phyloP scores from a whole-genome alignment of 1,284 basidiomycete genomes.

The Boletus sp. region DNA sequence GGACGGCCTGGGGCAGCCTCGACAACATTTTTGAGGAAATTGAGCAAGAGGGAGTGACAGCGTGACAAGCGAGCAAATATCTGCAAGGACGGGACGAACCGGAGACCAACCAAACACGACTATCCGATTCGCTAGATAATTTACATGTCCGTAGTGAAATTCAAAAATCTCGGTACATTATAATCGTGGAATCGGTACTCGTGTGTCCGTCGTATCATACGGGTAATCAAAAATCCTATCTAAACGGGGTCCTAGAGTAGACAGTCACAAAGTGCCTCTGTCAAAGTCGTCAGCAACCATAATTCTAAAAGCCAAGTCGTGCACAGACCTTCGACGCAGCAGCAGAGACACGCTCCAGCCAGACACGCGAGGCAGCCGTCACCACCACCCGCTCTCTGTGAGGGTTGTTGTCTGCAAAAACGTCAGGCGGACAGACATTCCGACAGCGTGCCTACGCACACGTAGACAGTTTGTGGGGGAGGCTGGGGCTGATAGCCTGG shows the following conservation, averaged over 20 bases:
- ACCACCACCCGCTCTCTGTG: constrained; percentile 36
- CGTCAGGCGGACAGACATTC: constrained; percentile 8
- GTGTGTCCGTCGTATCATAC: constrained; percentile 22
- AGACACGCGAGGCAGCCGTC: constrained; percentile 64
- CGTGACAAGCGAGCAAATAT: constrained; percentile 24
- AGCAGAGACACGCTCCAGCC: constrained; percentile 68
- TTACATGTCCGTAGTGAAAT: constrained; percentile 26
- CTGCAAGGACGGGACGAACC: constrained; percentile 31
- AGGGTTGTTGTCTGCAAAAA: constrained; percentile 50
- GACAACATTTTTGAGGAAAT: constrained; percentile 66
- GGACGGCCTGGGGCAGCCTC: constrained; percentile 67
- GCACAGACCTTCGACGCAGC: constrained; percentile 69
- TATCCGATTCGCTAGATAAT: constrained; percentile 30
- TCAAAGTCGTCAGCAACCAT: constrained; percentile 5
- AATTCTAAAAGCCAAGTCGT: not conserved
- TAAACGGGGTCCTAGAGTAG: constrained; percentile 43
- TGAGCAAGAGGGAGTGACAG: constrained; percentile 30
- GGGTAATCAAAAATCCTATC: constrained; percentile 5
- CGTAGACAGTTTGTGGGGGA: constrained; percentile 68
- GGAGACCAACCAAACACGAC: constrained; percentile 24
- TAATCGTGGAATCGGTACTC: constrained; percentile 12
- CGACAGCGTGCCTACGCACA: constrained; percentile 39
- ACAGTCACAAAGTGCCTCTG: constrained; percentile 71
- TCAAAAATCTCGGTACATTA: constrained; percentile 18
- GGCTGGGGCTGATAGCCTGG: constrained; percentile 61